Percentiles rank a stretch among this genome's conserved stretches.
Evolutionary conservation across 768 basidiomycete species (phyloP).

Genomic region (Trametopsis cervina): DNA sequence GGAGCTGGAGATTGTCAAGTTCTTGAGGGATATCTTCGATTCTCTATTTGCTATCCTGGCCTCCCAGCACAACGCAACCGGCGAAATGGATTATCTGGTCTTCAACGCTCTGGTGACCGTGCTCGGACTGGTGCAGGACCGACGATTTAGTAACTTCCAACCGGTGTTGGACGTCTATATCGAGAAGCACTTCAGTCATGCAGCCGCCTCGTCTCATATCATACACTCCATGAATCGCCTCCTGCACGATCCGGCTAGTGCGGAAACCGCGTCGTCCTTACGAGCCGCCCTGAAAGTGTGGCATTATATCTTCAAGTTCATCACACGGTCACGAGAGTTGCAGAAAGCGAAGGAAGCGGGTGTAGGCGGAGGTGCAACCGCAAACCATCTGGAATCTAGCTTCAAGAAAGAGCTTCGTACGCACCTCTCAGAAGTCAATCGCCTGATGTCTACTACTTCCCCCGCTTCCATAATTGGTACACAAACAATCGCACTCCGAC

Average conservation of each 20-base stretch:
- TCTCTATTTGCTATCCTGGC: conserved; percentile 85
- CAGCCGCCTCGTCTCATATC: conserved; percentile 76
- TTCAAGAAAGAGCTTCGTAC: conserved; percentile 81
- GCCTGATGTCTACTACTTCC: conserved; percentile 76
- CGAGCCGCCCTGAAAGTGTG: conserved; percentile 92
- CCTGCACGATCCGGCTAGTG: conserved; percentile 61
- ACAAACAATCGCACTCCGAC: conserved; percentile 88
- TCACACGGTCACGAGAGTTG: conserved; percentile 81
- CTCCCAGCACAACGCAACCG: conserved; percentile 63
- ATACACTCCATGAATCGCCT: conserved; percentile 84
- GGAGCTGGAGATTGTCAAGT: conserved; percentile 93
- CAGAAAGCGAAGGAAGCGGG: conserved; percentile 78
- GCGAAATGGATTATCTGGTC: conserved; percentile 78
- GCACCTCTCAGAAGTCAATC: conserved; percentile 75
- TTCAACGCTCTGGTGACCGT: conserved; percentile 90
- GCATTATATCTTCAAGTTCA: conserved; percentile 95
- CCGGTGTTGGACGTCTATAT: conserved; percentile 93
- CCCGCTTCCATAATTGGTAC: conserved; percentile 92
- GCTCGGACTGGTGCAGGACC: conserved; percentile 87
- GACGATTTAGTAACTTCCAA: conserved; percentile 92
- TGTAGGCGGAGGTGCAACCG: conserved; percentile 74
- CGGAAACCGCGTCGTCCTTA: conserved; percentile 69
- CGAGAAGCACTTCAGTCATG: conserved; percentile 78
- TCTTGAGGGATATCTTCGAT: conserved; percentile 86
- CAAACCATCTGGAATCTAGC: conserved; percentile 75